Base-by-base conservation (phyloP, 805 yeast species). In the Saccharomycopsis malanga region DNA sequence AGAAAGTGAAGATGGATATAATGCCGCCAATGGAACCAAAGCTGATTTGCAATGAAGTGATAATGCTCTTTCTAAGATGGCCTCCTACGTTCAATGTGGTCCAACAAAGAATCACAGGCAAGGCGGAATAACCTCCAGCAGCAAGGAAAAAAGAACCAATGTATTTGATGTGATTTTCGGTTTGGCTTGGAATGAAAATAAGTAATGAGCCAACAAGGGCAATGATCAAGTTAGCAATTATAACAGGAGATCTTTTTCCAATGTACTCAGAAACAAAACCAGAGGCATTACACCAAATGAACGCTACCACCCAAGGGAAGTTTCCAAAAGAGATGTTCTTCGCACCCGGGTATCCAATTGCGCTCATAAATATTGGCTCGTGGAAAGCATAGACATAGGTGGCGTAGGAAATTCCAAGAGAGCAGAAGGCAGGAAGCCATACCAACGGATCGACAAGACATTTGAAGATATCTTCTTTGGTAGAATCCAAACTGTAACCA, bases 51-150 rank as follows among this genome's bases (percentile, higher is more conserved):
- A 73, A 72, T 1, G 78, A 80, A 6, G 80, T 68, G 5, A 76
- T 77, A 4, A 74, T 74, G 41, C 76, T 69, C 48, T 78, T 77
- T 56, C 86, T 68, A 15, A 71, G 60, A 57, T 81, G 87, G 12
- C 86, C 84, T 7, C 45, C 49, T 14, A 48, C 45, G 39, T 50
- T 50, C 44, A 44, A 23, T 4, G 49, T 41, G 7, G 76, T 61
- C 87, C 86, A 80, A 63, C 87, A 80, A 9, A 81, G 75, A 15
- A 80, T 58, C 17, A 80, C 55, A 9, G 87, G 87, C 84, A 81
- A 78, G 15, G 77, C 73, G 4, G 78, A 61, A 59, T 81, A 81
- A n/a, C 76, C 63, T 4, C 87, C 87, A 27, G 67, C 49, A 2
- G 79, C 79, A 17, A 49, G 20, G 9, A 49, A 60, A 70, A 81